Conservation (phyloP, 1,139 yeast species). For the Ashbya aceris region DNA sequence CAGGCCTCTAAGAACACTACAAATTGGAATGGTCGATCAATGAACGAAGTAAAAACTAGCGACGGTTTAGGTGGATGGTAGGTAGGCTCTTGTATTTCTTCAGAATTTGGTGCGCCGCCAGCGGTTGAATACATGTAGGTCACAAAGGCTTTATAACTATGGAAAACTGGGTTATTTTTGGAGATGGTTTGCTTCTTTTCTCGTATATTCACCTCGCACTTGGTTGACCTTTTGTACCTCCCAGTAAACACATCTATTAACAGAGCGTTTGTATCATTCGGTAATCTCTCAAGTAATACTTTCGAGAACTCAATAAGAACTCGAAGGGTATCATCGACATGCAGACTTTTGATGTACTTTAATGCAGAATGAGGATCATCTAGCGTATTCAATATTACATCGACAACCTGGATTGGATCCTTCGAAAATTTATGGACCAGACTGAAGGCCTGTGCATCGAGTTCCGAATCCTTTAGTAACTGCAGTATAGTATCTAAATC, state of each 20-base stretch:
- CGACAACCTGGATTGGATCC: constrained; percentile 70
- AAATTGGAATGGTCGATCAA: constrained; percentile 77
- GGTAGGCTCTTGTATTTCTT: constrained; percentile 43
- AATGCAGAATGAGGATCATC: constrained; percentile 56
- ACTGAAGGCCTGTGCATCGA: constrained; percentile 57
- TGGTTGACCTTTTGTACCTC: constrained; percentile 44
- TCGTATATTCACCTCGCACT: constrained; percentile 8
- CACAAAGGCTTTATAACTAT: constrained; percentile 65
- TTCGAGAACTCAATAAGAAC: constrained; percentile 63
- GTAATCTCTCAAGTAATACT: constrained; percentile 52
- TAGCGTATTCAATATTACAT: constrained; percentile 61
- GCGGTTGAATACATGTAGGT: constrained; percentile 39
- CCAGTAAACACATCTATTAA: constrained; percentile 88
- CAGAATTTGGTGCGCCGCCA: not conserved
- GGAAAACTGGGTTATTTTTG: constrained; percentile 35
- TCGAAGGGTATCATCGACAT: constrained; percentile 70
- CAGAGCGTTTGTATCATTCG: constrained; percentile 74
- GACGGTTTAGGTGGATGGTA: constrained; percentile 90
- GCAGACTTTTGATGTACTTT: constrained; percentile 56
- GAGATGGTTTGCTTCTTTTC: constrained; percentile 4
- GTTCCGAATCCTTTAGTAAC: constrained; percentile 71
- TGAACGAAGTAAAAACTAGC: constrained; percentile 76
- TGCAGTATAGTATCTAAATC: constrained; percentile 65
- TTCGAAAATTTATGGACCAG: constrained; percentile 58
- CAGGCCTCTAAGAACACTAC: constrained; percentile 94